Percentiles rank a stretch among this genome's conserved stretches.
Evolutionary conservation across 495 filamentous ascomycete genomes (phyloP).

Genomic region (Penicillium psychrofluorescens): DNA sequence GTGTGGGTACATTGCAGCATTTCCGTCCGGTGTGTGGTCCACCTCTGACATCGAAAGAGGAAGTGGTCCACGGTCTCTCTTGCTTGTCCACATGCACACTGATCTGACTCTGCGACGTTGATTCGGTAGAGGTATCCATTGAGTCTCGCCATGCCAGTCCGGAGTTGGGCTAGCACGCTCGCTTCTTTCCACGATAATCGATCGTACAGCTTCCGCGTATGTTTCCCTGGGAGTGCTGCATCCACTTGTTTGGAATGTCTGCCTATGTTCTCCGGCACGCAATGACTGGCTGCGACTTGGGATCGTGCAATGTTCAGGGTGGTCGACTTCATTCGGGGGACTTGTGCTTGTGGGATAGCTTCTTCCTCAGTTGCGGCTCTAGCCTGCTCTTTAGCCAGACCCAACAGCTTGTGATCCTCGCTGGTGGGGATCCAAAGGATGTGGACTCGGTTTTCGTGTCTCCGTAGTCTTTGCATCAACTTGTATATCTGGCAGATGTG

Average conservation of each 20-base stretch:
- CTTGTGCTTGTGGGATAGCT: conserved; percentile 3
- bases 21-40: conserved; percentile 19
- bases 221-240: conserved; percentile 17
- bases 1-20: conserved; percentile 25
- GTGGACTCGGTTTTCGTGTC: conserved; percentile 9
- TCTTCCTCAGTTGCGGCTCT: conserved; percentile 8
- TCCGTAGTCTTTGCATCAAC: conserved; percentile 13
- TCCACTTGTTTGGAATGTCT: conserved; percentile 18
- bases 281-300: conserved; percentile 1
- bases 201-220: conserved; percentile 21
- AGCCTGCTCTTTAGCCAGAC: conserved; percentile 17
- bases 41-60: conserved; percentile 24
- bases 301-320: conserved; percentile 1
- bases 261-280: conserved; percentile 8
- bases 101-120: conserved; percentile 13
- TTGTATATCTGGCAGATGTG: conserved; percentile 12
- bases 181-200: conserved; percentile 24
- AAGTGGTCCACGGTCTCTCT: conserved; percentile 29
- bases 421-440: conserved; percentile 7
- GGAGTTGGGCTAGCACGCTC: conserved; percentile 22
- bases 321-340: not conserved
- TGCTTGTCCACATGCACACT: conserved; percentile 23
- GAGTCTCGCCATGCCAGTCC: conserved; percentile 27
- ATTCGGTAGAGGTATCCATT: conserved; percentile 27
- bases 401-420: conserved; percentile 11